Evolutionary conservation across 148 eudicot genomes (phyloP).

Genomic region (Chenopodium berlandieri): DNA sequence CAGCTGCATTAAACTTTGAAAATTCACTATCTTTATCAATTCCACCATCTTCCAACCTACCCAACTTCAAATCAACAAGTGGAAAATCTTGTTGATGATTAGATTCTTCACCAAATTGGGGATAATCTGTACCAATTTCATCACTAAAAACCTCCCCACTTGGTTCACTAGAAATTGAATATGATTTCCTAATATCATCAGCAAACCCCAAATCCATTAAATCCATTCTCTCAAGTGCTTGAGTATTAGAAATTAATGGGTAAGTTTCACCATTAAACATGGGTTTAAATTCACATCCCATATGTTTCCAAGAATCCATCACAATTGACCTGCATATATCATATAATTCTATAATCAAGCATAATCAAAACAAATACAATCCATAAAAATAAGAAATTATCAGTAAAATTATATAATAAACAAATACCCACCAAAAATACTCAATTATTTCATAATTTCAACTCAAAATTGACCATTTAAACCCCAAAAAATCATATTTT

Average conservation of each 20-base stretch:
- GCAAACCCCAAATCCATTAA: conserved; percentile 35
- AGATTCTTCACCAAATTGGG: conserved; percentile 30
- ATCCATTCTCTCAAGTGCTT: conserved; percentile 31
- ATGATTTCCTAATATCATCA: conserved; percentile 33
- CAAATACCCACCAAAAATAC: conserved; percentile 4
- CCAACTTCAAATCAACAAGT: conserved; percentile 42
- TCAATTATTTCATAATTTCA: not conserved
- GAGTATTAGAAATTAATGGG: conserved; percentile 35
- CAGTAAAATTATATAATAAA: not conserved
- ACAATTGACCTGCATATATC: conserved; percentile 25
- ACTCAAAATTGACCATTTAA: not conserved
- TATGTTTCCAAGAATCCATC: conserved; percentile 48
- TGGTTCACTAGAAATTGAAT: conserved; percentile 28
- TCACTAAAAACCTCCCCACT: conserved; percentile 29
- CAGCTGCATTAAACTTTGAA: not conserved
- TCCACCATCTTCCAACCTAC: conserved; percentile 31
- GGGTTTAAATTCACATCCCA: conserved; percentile 34
- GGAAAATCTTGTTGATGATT: conserved; percentile 26
- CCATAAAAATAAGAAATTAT: not conserved
- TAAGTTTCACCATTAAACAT: conserved; percentile 26
- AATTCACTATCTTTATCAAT: conserved; percentile 18
- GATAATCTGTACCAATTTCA: conserved; percentile 34
- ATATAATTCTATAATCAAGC: not conserved
- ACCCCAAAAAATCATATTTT: not conserved
- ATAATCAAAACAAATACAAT: conserved; percentile 8